These are phyloP conservation scores for Mycena epipterygia DNA, from an alignment of 768 basidiomycete species.

Conservation along the genomic window DNA sequence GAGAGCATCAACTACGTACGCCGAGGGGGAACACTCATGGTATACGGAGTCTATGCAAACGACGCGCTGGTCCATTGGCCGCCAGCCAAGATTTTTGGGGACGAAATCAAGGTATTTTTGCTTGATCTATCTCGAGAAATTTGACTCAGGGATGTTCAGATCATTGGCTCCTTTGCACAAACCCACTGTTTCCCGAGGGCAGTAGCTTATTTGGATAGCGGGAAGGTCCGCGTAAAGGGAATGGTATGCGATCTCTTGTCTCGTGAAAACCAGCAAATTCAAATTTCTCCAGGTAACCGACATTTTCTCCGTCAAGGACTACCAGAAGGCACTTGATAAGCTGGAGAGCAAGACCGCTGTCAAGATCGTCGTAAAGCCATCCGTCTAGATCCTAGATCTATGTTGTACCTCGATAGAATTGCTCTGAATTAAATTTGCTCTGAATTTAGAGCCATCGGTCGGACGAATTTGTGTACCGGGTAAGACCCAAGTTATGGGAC, in stretches of 20 bases:
- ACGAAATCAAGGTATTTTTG: conserved; percentile 70
- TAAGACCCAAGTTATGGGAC: no score
- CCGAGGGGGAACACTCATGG: conserved; percentile 76
- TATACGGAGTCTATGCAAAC: conserved; percentile 85
- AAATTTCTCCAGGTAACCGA: conserved; percentile 61
- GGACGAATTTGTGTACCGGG: no score
- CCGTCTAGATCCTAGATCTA: conserved; percentile 1
- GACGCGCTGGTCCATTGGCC: conserved; percentile 78
- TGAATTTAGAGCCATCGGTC: no score
- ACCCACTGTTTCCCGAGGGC: conserved; percentile 93
- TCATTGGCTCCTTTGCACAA: conserved; percentile 93
- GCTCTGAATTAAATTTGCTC: no score
- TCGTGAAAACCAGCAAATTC: background rate
- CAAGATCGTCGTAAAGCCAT: conserved; percentile 65
- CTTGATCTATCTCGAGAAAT: background rate
- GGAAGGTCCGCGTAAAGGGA: conserved; percentile 83
- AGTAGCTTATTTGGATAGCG: conserved; percentile 89
- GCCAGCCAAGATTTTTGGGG: conserved; percentile 81
- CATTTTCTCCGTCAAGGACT: conserved; percentile 69
- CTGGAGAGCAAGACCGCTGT: conserved; percentile 70
- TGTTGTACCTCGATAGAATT: no score
- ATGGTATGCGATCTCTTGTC: conserved; percentile 42
- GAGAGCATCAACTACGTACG: conserved; percentile 83
- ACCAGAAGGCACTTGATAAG: conserved; percentile 75
- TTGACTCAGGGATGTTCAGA: conserved; percentile 55